phyloP scores from a whole-genome alignment of 2,329 filamentous ascomycete genomes.

The Calonectria pteridis region DNA sequence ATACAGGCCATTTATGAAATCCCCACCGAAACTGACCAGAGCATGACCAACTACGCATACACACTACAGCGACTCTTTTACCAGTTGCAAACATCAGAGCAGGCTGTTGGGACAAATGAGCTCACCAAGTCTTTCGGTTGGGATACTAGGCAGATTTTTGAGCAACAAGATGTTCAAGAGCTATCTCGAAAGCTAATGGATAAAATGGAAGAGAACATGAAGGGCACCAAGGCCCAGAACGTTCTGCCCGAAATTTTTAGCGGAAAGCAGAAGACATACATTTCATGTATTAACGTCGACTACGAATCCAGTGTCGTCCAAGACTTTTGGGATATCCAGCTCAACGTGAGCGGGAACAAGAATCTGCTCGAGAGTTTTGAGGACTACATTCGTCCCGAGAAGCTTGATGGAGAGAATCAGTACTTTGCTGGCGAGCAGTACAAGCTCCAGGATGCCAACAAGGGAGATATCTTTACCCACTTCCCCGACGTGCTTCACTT shows the following conservation, averaged over 20 bases:
- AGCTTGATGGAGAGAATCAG: conserved; percentile 97
- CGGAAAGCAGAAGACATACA: conserved; percentile 98
- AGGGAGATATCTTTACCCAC: conserved; percentile 96
- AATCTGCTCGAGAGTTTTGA: conserved; percentile 94
- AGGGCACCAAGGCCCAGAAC: conserved; percentile 91
- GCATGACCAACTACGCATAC: conserved; percentile 89
- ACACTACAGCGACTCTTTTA: conserved; percentile 95
- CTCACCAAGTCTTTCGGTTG: conserved; percentile 97
- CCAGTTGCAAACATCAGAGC: conserved; percentile 86
- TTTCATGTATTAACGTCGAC: conserved; percentile 97
- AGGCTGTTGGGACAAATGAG: conserved; percentile 90
- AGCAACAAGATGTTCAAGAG: conserved; percentile 98
- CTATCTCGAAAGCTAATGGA: conserved; percentile 97
- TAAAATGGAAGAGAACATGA: conserved; percentile 97
- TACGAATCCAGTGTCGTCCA: conserved; percentile 96
- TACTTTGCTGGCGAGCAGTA: conserved; percentile 92
- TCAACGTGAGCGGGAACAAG: conserved; percentile 95
- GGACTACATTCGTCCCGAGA: conserved; percentile 97
- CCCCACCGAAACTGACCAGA: conserved; percentile 87
- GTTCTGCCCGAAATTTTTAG: conserved; percentile 92
- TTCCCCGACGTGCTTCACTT: conserved; percentile 96
- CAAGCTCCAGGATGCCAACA: conserved; percentile 95
- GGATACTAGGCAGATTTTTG: conserved; percentile 98
- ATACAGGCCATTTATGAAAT: conserved; percentile 93
- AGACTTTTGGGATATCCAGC: conserved; percentile 98